phyloP scores from a whole-genome alignment of 495 filamentous ascomycete genomes.

The Saxispiralis lemnorum region DNA sequence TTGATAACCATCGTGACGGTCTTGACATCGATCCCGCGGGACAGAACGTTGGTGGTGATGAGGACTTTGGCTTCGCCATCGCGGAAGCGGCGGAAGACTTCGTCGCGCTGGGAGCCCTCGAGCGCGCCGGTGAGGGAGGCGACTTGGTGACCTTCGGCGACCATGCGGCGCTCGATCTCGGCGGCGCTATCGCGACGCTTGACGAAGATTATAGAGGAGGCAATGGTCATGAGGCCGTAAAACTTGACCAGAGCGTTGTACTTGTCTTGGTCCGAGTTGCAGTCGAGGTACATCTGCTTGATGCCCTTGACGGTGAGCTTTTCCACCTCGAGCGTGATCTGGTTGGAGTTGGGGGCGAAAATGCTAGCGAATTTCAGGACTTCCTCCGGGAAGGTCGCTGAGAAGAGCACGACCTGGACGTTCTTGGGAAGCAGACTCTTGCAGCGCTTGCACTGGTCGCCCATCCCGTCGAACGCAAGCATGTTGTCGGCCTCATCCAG shows the following conservation, averaged over 20 bases:
- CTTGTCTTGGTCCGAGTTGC: constrained; percentile 59
- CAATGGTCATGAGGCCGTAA: constrained; percentile 87
- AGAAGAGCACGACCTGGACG: constrained; percentile 82
- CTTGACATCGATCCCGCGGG: constrained; percentile 91
- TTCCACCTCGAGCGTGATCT: constrained; percentile 71
- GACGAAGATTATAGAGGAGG: constrained; percentile 95
- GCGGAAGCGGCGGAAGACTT: constrained; percentile 76
- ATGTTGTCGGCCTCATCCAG: constrained; percentile 34
- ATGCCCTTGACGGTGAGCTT: constrained; percentile 94
- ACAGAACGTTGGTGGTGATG: constrained; percentile 93
- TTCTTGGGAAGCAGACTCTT: constrained; percentile 57
- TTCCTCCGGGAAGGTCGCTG: constrained; percentile 79
- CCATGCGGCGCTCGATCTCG: constrained; percentile 72
- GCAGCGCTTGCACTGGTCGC: constrained; percentile 83
- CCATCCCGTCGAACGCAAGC: constrained; percentile 76
- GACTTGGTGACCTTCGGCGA: constrained; percentile 74
- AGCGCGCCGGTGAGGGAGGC: constrained; percentile 72
- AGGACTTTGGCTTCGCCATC: constrained; percentile 80
- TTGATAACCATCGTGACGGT: constrained; percentile 96
- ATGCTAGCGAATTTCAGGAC: constrained; percentile 61
- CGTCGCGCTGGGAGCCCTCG: constrained; percentile 67
- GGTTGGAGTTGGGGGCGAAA: constrained; percentile 71
- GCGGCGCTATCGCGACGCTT: constrained; percentile 65
- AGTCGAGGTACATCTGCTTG: constrained; percentile 92
- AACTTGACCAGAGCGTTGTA: constrained; percentile 75